Evolutionary conservation across 306 rosid genomes (phyloP), one percentile per base, ranked within the genome.

Genomic region (Biancaea sappan): DNA sequence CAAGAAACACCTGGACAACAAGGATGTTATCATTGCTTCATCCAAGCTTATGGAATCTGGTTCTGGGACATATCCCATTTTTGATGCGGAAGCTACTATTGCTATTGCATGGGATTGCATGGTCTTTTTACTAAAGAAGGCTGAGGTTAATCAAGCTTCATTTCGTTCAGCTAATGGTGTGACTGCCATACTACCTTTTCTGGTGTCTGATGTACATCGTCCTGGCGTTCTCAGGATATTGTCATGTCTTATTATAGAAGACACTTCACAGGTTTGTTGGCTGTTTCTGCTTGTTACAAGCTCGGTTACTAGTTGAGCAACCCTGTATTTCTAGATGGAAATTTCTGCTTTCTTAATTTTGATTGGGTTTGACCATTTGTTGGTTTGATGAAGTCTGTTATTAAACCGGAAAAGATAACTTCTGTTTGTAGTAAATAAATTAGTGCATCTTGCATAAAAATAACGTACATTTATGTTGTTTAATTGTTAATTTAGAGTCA

Each of bases 91-190:
- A 73, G 84, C 62, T 76, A 95, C 98, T 57, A 78, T 86, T 81
- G 76, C 85, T 79, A 80, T 95, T 86, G 99, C 97, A 47, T 95
- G 98, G 99, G 98, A 95, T 74, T 95, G 99, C 85, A 70, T 95
- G 93, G 91, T 89, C 65, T 88, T 97, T 70, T 76, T 95, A 53
- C 81, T 95, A 72, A 95, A 95, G 89, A 95, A 92, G 90, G 73
- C 94, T n/a, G 99, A 95, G 83, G 85, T 84, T 52, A 95, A 78
- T 84, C 99, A 95, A 79, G 83, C 89, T 46, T 85, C 97, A 74
- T 92, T 95, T 67, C 99, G 99, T 79, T 79, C 81, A 34, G 88
- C 92, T 84, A 85, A 84, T 81, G 98, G 98, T 46, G 86, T 92
- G 85, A 78, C 91, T 79, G 72, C 83, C 47, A 61, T 95, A 75